Conservation (phyloP, 495 filamentous ascomycete species). For the Aspergillus nidulans region DNA sequence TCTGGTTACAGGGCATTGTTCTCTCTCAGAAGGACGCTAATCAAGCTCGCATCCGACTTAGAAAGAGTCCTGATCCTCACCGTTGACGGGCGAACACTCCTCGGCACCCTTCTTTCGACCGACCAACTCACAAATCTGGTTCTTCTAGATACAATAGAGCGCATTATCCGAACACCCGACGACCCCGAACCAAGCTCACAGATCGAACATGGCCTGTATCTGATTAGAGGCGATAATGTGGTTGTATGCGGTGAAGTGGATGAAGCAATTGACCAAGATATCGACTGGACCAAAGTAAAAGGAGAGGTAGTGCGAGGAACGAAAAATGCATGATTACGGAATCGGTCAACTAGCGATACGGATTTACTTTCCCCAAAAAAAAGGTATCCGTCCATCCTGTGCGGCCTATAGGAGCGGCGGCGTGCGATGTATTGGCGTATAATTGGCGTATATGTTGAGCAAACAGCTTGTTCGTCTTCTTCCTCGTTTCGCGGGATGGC, state of each 20-base stretch:
- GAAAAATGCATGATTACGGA: constrained; percentile 59
- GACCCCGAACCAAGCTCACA: constrained; percentile 77
- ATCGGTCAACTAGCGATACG: not conserved
- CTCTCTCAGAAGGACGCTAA: constrained; percentile 16
- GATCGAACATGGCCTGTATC: constrained; percentile 80
- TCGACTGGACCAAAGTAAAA: constrained; percentile 87
- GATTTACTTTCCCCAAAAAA: not conserved
- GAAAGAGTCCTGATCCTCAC: constrained; percentile 91
- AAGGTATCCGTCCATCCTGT: not conserved
- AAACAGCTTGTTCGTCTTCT: not conserved
- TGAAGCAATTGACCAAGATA: constrained; percentile 78
- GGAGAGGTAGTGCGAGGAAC: constrained; percentile 79
- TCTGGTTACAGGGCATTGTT: not conserved
- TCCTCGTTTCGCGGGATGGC: not conserved
- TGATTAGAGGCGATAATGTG: constrained; percentile 93
- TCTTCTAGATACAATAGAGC: constrained; percentile 76
- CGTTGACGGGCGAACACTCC: constrained; percentile 83
- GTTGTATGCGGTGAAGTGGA: constrained; percentile 87
- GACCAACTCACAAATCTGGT: constrained; percentile 94
- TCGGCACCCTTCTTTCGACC: constrained; percentile 77
- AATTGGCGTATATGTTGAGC: too few relatives aligned
- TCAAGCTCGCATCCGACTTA: constrained; percentile 32
- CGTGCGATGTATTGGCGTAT: not conserved
- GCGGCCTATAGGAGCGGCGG: not conserved
- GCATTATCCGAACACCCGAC: constrained; percentile 79